phyloP scores from a whole-genome alignment of 2,329 filamentous ascomycete genomes.

The Neofusicoccum cordaticola region DNA sequence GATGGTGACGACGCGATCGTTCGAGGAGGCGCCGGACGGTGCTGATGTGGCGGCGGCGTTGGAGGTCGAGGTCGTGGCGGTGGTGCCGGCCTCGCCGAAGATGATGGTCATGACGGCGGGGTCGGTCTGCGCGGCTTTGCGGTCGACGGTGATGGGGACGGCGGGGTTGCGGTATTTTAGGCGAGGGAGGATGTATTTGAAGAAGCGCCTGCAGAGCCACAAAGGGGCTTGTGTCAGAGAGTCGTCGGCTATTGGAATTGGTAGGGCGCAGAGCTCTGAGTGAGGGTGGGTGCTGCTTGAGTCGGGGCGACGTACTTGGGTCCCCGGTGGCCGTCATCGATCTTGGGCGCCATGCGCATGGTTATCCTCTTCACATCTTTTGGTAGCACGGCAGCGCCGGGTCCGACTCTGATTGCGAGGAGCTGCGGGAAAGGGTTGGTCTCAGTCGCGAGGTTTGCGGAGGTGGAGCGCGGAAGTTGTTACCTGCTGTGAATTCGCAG shows the following conservation, averaged over 20 bases:
- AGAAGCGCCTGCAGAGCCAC: constrained; percentile 69
- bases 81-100: constrained; percentile 37
- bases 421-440: constrained; percentile 51
- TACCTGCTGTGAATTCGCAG: not conserved
- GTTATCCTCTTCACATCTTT: constrained; percentile 72
- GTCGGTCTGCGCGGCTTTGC: constrained; percentile 52
- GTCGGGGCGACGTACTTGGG: constrained; percentile 53
- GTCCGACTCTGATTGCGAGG: constrained; percentile 71
- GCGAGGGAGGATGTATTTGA: constrained; percentile 74
- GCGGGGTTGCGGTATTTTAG: constrained; percentile 94
- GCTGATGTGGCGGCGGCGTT: constrained; percentile 19
- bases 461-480: not conserved
- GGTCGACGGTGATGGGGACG: constrained; percentile 77
- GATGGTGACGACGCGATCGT: constrained; percentile 41
- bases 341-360: constrained; percentile 64
- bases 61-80: constrained; percentile 26
- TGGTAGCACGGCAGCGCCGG: constrained; percentile 79
- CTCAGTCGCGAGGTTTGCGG: constrained; percentile 3
- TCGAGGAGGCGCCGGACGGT: constrained; percentile 25
- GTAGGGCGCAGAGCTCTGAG: constrained; percentile 13
- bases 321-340: constrained; percentile 68
- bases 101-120: constrained; percentile 65
- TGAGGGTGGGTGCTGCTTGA: not conserved
- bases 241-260: constrained; percentile 22
- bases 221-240: constrained; percentile 2